phyloP scores from a whole-genome alignment of 164 flowering plant genomes.

The Sedum album region DNA sequence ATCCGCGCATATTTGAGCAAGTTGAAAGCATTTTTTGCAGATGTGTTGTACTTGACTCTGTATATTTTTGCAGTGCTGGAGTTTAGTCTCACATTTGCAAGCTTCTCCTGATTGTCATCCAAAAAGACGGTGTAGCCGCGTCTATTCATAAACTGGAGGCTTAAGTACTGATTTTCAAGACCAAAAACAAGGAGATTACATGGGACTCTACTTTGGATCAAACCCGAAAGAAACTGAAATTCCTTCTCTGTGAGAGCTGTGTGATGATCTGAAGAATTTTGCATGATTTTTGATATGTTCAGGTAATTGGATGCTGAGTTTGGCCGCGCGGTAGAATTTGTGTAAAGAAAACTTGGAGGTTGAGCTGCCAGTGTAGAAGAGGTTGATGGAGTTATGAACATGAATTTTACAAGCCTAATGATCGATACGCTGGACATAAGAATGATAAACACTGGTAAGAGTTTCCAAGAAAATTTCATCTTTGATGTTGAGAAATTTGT shows the following conservation, averaged over 20 bases:
- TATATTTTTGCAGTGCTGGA: constrained; percentile 26
- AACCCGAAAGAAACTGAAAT: constrained; percentile 30
- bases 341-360: constrained; percentile 12
- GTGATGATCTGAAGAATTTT: constrained; percentile 10
- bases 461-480: constrained; percentile 39
- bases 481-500: constrained; percentile 13
- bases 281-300: constrained; percentile 6
- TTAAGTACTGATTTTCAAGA: constrained; percentile 33
- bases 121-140: constrained; percentile 73
- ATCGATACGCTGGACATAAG: constrained; percentile 43
- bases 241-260: constrained; percentile 43
- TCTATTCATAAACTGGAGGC: constrained; percentile 40
- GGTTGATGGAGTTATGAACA: constrained; percentile 29
- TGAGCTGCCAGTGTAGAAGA: constrained; percentile 18
- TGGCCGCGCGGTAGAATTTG: constrained; percentile 17
- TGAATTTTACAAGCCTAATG: constrained; percentile 44
- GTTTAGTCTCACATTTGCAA: constrained; percentile 15
- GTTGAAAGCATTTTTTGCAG: constrained; percentile 54
- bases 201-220: constrained; percentile 46
- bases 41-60: constrained; percentile 35
- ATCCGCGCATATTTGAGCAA: constrained; percentile 55
- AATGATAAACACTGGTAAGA: constrained; percentile 45
- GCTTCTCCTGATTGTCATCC: constrained; percentile 44
- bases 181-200: constrained; percentile 87
- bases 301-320: not conserved